phyloP scores from a whole-genome alignment of 2,329 filamentous ascomycete genomes.

The Claviceps maximensis region DNA sequence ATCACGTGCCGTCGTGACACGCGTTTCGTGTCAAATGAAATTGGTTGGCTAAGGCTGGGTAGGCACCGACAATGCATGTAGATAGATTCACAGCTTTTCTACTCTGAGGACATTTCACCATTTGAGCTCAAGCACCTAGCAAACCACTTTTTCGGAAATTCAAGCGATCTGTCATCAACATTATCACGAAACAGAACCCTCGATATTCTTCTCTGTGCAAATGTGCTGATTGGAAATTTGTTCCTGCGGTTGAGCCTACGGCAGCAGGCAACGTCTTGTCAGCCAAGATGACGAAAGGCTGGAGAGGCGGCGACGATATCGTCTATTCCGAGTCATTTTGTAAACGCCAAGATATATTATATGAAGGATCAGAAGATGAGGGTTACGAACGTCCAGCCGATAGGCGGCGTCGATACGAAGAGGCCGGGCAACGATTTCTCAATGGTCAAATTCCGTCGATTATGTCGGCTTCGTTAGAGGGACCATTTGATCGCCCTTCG shows the following conservation, averaged over 20 bases:
- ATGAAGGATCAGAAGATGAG: slow-evolving; percentile 44
- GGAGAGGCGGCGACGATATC: slow-evolving; percentile 16
- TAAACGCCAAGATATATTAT: slow-evolving; percentile 34
- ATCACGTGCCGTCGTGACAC: slow-evolving; percentile 23
- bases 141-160: background rate
- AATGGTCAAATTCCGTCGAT: slow-evolving; percentile 42
- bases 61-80: background rate
- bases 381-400: slow-evolving; percentile 32
- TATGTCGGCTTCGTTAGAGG: slow-evolving; percentile 45
- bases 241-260: background rate
- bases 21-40: slow-evolving; percentile 12
- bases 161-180: background rate
- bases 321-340: slow-evolving; percentile 34
- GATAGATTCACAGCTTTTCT: background rate
- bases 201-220: background rate
- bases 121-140: background rate
- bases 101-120: background rate
- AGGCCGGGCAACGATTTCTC: slow-evolving; percentile 44
- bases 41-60: background rate
- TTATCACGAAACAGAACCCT: background rate
- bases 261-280: background rate
- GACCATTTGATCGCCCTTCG: slow-evolving; percentile 39
- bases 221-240: background rate
- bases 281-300: slow-evolving; percentile 4
- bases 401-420: slow-evolving; percentile 42